A percentile compares a stretch with the other conserved stretches of the same genome.
These are phyloP conservation scores for Ascochyta clinopodiicola DNA, from an alignment of 2,329 filamentous ascomycete genomes.

Conservation along the genomic window DNA sequence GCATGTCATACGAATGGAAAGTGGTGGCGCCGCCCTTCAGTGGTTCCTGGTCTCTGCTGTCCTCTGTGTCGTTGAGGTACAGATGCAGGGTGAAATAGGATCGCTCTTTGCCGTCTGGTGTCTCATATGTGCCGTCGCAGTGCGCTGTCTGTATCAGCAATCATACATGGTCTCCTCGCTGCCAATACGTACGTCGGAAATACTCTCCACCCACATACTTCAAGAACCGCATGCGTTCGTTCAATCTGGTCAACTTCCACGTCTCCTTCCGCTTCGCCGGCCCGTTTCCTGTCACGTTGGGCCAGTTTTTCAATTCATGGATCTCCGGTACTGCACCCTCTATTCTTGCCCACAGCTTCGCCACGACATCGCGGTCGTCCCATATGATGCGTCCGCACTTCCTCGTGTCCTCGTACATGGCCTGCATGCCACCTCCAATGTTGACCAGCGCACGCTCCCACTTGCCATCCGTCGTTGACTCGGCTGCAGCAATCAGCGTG, in stretches of 20 bases:
- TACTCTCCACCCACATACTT: constrained; percentile 75
- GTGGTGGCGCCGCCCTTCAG: constrained; percentile 63
- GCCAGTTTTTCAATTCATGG: constrained; percentile 47
- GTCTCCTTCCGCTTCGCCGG: constrained; percentile 53
- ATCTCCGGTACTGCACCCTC: constrained; percentile 57
- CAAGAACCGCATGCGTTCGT: constrained; percentile 77
- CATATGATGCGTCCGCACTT: constrained; percentile 80
- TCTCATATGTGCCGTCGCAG: constrained; percentile 69
- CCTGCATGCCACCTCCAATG: constrained; percentile 67
- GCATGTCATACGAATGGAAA: constrained; percentile 51
- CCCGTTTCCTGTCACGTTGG: constrained; percentile 54
- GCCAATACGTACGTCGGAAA: constrained; percentile 60
- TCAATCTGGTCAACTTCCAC: constrained; percentile 60
- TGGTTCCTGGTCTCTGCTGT: constrained; percentile 36
- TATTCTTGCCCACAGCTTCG: constrained; percentile 67
- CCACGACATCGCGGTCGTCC: constrained; percentile 68
- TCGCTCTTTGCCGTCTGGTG: constrained; percentile 58
- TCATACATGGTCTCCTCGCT: not conserved
- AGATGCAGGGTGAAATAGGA: constrained; percentile 64
- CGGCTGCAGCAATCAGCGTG: constrained; percentile 37
- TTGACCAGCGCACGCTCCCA: constrained; percentile 77
- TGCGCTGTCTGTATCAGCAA: constrained; percentile 58
- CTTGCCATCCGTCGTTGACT: constrained; percentile 40
- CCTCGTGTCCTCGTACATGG: constrained; percentile 63
- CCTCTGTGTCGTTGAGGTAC: constrained; percentile 58